A percentile compares a stretch with the other conserved stretches of the same genome.
phyloP scores from a whole-genome alignment of 371 early-diverging fungal species.

The Cokeromyces recurvatus region DNA sequence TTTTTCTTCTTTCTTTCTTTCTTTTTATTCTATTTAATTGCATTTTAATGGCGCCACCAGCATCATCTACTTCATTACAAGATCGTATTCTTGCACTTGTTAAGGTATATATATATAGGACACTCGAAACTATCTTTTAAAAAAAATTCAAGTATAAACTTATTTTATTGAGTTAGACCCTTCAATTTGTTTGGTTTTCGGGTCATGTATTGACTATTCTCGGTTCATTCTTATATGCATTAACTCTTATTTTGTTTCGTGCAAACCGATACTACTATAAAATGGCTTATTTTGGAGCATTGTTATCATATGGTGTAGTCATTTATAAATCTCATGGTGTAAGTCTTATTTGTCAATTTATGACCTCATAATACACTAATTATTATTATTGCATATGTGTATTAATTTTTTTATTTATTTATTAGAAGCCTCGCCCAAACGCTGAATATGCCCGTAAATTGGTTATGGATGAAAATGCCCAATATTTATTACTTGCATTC shows the following conservation, averaged over 20 bases:
- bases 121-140: no score
- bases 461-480: conserved; percentile 83
- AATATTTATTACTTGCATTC: conserved; percentile 78
- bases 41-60: conserved; percentile 4
- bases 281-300: conserved; percentile 67
- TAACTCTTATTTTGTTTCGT: conserved; percentile 32
- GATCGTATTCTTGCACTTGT: conserved; percentile 18
- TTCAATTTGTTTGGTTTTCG: conserved; percentile 58
- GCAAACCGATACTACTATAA: conserved; percentile 39
- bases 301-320: conserved; percentile 81
- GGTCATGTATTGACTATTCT: conserved; percentile 40
- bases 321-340: conserved; percentile 84
- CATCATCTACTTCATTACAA: conserved; percentile 20
- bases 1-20: background rate
- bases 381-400: no score
- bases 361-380: conserved; percentile 11
- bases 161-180: conserved; percentile 46
- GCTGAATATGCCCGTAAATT: conserved; percentile 62
- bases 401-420: no score
- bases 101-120: conserved; percentile 20
- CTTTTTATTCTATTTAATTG: no score
- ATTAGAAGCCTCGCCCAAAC: conserved; percentile 59
- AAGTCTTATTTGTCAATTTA: conserved; percentile 33
- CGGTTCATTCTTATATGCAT: conserved; percentile 28
- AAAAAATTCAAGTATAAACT: no score